Conservation (phyloP, 768 basidiomycete species). For the Mycena capillaripes region DNA sequence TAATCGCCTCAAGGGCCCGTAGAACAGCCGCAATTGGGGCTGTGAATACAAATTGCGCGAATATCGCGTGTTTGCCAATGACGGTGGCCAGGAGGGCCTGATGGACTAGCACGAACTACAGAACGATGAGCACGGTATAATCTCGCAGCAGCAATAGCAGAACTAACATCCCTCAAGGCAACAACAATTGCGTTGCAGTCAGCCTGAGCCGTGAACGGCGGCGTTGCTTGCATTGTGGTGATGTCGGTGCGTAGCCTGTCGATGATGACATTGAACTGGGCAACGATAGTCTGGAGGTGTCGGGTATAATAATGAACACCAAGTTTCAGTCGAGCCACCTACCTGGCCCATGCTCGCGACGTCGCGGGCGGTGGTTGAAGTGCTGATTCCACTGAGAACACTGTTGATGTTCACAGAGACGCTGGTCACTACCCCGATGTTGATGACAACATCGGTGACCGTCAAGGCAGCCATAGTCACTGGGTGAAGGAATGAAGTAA, state of each 20-base stretch:
- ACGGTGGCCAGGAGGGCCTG: not conserved
- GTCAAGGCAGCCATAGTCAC: too few species aligned
- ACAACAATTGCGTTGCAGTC: not conserved
- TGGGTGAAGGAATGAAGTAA: too few species aligned
- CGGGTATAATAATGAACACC: not conserved
- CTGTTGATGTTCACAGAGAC: not conserved
- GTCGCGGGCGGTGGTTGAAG: not conserved
- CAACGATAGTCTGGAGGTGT: not conserved
- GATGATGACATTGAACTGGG: not conserved
- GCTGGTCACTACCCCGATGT: not conserved
- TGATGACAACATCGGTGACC: not conserved
- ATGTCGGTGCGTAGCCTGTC: not conserved
- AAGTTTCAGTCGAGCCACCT: not conserved
- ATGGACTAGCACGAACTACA: conserved; percentile 2
- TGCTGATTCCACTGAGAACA: not conserved
- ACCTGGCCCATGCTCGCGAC: not conserved
- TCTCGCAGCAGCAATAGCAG: too few species aligned
- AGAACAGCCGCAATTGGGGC: not conserved
- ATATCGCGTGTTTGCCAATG: conserved; percentile 7
- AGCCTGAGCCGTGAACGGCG: not conserved
- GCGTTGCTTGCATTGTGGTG: not conserved
- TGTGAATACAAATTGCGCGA: not conserved
- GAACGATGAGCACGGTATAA: too few species aligned
- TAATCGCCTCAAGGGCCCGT: not conserved
- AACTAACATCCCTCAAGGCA: not conserved